Evolutionary conservation across 2,329 filamentous ascomycete genomes (phyloP), one percentile per base, ranked within the genome.

Genomic region (Trichophyton simii): DNA sequence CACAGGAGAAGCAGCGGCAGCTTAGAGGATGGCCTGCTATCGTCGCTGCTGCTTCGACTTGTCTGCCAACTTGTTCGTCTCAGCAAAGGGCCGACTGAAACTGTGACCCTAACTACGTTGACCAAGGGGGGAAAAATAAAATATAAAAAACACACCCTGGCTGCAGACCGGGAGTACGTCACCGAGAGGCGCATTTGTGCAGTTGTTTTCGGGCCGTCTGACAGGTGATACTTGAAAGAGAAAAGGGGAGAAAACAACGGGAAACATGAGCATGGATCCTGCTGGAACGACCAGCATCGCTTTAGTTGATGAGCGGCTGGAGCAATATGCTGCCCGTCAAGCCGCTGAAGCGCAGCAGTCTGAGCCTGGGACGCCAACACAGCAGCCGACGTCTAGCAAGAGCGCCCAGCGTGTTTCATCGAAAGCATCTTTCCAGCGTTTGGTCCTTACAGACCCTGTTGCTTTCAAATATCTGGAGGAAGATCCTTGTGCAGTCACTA

Each of bases 381-480:
- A 18, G 22, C 55, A 38, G n/a, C 55, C 9, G 7, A 22, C 18
- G 2, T 8, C 18, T 9, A 18, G 5, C 18, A 58, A 20, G 20
- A 34, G 31, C 25, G 31, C 34, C 22, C 55, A 15, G 38, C 50
- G 50, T 41, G 44, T 25, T 15, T n/a, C n/a, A 25, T 38, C 55
- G 11, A 34, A 58, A 8, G 18, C 55, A 22, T 25, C 55, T 18
- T 65, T 60, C 54, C 81, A 83, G 68, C 79, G 79, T 66, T 80
- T 86, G 67, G 83, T 87, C 44, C 79, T 88, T 64, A 81, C 84
- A 48, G 85, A 88, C 71, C 80, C 83, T 44, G 79, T 87, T 44
- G 85, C 85, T 13, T 84, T 87, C 66, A 80, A 76, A 64, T 95
- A 92, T 70, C 83, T 99, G 22, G 88, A 95, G 76, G 88, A 95